Evolutionary conservation across 2,329 filamentous ascomycete genomes (phyloP), one percentile per base, ranked within the genome.

Genomic region (Plenodomus lindquistii): DNA sequence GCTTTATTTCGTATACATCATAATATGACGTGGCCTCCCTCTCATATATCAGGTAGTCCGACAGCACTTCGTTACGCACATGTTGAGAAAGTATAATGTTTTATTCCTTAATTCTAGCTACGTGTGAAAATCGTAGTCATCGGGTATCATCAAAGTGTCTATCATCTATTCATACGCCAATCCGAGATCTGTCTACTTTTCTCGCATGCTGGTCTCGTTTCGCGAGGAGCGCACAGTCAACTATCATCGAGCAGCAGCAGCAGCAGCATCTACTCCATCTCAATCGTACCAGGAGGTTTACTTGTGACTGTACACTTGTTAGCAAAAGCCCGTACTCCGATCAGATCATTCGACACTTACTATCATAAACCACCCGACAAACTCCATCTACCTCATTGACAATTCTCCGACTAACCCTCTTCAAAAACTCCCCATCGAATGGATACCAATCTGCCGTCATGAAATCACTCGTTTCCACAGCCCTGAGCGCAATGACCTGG

Each of bases 341-440:
- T 19, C 8, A 18, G 27, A 4, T 27, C 37, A 29, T 11, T 27
- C 57, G 44, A 43, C 57, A 79, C 73, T 82, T 76, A 75, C 79
- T 79, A 55, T 91, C 86, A 62, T 90, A 91, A 13, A 84, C 77
- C 31, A 92, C 88, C 31, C 87, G 77, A 59, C 83, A 83, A 16
- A 92, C 83, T 10, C 88, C 88, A 37, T 87, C 78, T 1, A 91
- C 86, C 73, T 90, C 85, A 63, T 91, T 93, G 50, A 88, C 82
- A 62, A 92, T 92, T 50, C 86, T 77, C 13, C 78, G 81, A 38
- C 80, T 81, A 24, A 91, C 84, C 50, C 76, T 76, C 72, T 84
- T 82, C 53, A 93, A 76, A 65, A 91, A 85, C 17, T 79, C 76
- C 57, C 81, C 80, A 44, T 81, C 76, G 63, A 90, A 89, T 44